A percentile compares a stretch with the other conserved stretches of the same genome.
Conservation (phyloP, 805 yeast genomes). For the Candida easanensis region DNA sequence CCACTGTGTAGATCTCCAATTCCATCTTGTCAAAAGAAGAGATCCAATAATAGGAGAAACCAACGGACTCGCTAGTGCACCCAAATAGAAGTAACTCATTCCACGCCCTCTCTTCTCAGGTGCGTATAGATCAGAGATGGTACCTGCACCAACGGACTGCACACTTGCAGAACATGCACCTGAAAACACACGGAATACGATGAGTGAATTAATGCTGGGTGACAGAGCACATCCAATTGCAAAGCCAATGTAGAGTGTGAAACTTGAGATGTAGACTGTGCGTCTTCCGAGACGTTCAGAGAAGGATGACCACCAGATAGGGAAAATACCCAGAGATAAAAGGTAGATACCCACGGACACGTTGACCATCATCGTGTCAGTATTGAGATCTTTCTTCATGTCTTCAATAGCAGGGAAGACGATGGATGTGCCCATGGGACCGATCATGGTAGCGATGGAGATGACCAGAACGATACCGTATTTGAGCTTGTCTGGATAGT, state of each 20-base stretch:
- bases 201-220: constrained; percentile 57
- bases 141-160: constrained; percentile 88
- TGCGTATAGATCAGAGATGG: constrained; percentile 68
- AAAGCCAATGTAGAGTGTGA: constrained; percentile 59
- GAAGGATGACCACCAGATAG: constrained; percentile 86
- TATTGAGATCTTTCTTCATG: constrained; percentile 51
- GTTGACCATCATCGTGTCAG: constrained; percentile 61
- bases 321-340: constrained; percentile 71
- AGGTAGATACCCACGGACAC: constrained; percentile 79
- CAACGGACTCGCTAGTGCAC: constrained; percentile 78
- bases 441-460: constrained; percentile 72
- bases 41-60: constrained; percentile 82
- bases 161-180: constrained; percentile 87
- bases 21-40: constrained; percentile 64
- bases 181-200: constrained; percentile 64
- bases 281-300: constrained; percentile 77
- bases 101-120: constrained; percentile 73
- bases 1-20: constrained; percentile 92
- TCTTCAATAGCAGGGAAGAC: constrained; percentile 74
- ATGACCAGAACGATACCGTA: constrained; percentile 56
- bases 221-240: constrained; percentile 71
- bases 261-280: constrained; percentile 67
- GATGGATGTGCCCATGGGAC: constrained; percentile 89
- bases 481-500: constrained; percentile 51
- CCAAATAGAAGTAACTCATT: constrained; percentile 77